Evolutionary conservation across 192 early-diverging fungal species (phyloP), one percentile per base, ranked within the genome.

Genomic region (Coemansia sp.): DNA sequence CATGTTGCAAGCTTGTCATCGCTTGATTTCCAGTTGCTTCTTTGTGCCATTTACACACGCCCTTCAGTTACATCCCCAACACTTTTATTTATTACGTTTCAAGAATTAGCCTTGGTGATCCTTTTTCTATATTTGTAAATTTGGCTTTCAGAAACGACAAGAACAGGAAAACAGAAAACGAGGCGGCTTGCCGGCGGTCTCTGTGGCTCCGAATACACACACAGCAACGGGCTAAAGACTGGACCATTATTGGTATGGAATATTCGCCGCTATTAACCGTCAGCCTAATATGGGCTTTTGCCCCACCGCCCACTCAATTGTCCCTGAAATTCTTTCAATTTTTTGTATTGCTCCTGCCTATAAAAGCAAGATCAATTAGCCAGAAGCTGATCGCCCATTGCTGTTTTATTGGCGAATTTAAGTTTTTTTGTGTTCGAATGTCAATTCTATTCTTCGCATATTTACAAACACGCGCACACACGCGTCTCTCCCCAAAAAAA

Each of bases 121-220:
- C 3, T 16, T 25, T 45, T 45, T 12, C 42, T 45, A 3, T 45
- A 12, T 3, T 45, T 12, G 4, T 16, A 4, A 16, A 45, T 45
- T 45, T 45, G 3, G 3, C 11, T 45, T 45, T 12, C 14, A 45
- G 42, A 45, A 45, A 8, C 42, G 12, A 8, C 42, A 4, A 45
- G 17, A 16, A 12, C 10, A 45, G 5, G 10, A 45, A 12, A 45
- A 16, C 10, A 45, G 3, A 12, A 16, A 45, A 12, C 10, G 17
- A 16, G 3, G 42, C 55, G 55, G 55, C 55, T 56, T 32, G 31
- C 12, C 55, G 31, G 55, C 55, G 55, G 55, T 56, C 55, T 56
- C n/a, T 17, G 55, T 56, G 55, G 55, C 55, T 45, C 42, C 42
- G 42, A 5, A 45, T 45, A 16, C 42, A 45, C 12, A 1, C 42